A percentile compares a stretch with the other conserved stretches of the same genome.
Evolutionary conservation across 495 filamentous ascomycete genomes (phyloP).

Genomic region (Apodospora peruviana): DNA sequence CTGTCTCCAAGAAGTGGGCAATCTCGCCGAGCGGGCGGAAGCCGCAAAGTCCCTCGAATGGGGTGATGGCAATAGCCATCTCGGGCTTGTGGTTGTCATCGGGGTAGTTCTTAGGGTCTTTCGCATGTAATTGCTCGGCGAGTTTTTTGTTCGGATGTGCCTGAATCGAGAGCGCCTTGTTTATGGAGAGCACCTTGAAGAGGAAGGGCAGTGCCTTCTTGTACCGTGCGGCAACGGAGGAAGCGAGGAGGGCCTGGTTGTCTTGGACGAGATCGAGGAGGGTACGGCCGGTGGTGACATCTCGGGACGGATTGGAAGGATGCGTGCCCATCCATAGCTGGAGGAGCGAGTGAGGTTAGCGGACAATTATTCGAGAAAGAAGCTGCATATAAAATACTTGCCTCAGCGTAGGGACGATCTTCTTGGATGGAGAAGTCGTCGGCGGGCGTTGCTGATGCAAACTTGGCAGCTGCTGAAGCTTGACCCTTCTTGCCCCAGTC

Average conservation of each 20-base stretch:
- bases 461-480: slow-evolving; percentile 71
- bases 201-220: slow-evolving; percentile 77
- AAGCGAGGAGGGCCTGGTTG: slow-evolving; percentile 75
- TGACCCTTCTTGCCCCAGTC: slow-evolving; percentile 95
- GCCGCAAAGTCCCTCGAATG: slow-evolving; percentile 92
- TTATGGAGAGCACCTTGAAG: slow-evolving; percentile 93
- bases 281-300: slow-evolving; percentile 74
- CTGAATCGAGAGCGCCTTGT: slow-evolving; percentile 93
- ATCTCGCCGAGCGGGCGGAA: slow-evolving; percentile 88
- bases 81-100: slow-evolving; percentile 99
- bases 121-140: slow-evolving; percentile 78
- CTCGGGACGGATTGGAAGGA: slow-evolving; percentile 88
- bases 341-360: neutral
- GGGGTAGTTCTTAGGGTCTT: slow-evolving; percentile 90
- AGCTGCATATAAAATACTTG: no score
- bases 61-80: slow-evolving; percentile 96
- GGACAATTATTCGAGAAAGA: no score
- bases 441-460: slow-evolving; percentile 69
- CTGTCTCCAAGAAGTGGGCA: slow-evolving; percentile 70
- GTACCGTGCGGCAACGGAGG: slow-evolving; percentile 57
- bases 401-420: slow-evolving; percentile 85
- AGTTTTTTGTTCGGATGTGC: slow-evolving; percentile 98
- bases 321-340: slow-evolving; percentile 99
- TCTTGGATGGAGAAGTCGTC: slow-evolving; percentile 69
- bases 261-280: slow-evolving; percentile 86